Conservation (phyloP, 106 monocot species). For the Allium sativum region DNA sequence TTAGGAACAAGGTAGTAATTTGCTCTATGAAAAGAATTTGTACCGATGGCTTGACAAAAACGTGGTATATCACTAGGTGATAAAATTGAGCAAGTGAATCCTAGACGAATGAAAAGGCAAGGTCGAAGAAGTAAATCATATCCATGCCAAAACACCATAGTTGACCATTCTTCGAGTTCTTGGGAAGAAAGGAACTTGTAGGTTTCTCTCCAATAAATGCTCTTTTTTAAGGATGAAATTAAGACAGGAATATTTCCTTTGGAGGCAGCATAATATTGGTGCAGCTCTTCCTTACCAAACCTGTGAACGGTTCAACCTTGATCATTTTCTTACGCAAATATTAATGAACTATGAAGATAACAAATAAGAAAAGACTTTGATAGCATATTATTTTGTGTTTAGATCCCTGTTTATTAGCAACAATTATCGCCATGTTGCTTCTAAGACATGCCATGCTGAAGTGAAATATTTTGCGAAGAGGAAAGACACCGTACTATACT, state of each 20-base stretch:
- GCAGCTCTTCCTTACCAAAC: conserved; percentile 69
- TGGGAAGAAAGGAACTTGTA: conserved; percentile 60
- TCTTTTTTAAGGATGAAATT: conserved; percentile 61
- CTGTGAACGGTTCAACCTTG: conserved; percentile 22
- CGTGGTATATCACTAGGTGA: conserved; percentile 56
- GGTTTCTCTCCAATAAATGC: conserved; percentile 85
- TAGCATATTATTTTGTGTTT: too few species aligned
- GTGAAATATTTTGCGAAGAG: too few species aligned
- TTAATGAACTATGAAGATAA: too few species aligned
- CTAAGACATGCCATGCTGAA: too few species aligned
- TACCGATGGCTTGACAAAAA: conserved; percentile 58
- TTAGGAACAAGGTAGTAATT: too few species aligned
- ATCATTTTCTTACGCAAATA: not conserved
- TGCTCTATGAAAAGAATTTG: not conserved
- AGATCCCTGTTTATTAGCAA: too few species aligned
- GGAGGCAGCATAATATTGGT: conserved; percentile 58
- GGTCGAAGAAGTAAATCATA: conserved; percentile 59
- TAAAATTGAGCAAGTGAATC: conserved; percentile 69
- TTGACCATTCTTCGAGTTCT: conserved; percentile 83
- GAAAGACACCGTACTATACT: too few species aligned
- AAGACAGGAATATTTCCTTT: conserved; percentile 63
- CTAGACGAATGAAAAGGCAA: conserved; percentile 84
- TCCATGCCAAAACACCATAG: conserved; percentile 94
- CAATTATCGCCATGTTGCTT: too few species aligned
- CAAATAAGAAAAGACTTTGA: too few species aligned